Base-by-base conservation (phyloP, 148 eudicot species). In the Chenopodium suecicum region DNA sequence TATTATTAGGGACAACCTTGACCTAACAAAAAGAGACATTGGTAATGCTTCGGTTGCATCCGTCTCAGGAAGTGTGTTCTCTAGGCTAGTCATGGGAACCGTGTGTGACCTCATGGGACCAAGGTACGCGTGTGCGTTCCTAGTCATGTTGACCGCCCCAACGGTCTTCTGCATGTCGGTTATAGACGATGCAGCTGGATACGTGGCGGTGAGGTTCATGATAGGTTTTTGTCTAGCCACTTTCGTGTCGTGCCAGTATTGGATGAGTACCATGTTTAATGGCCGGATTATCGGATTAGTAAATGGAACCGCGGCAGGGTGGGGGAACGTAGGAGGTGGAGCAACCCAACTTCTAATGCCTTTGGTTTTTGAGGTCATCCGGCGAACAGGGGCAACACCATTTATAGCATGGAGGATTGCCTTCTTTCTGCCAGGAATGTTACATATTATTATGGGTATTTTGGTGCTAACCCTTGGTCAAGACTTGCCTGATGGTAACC, bases 261-360 rank as follows among this genome's bases (percentile, higher is more conserved):
- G 89, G 93, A 90, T 90, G 93, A 89, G 90, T 79, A 85, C 89
- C 27, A 90, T 90, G 93, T 90, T 90, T 63, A 84, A 86, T 16
- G 80, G 89, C 0, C 44, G 75, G 65, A 85, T 91, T 20, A 86
- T 91, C 0, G 93, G 91, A 47, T 34, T 60, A 7, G 94, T 88
- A 12, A 89, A 89, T 29, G 94, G 90, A 20, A 81, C 84, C 0
- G 92, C 92, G 0, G 90, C 94, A 0, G 94, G 94, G 8, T 91
- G 94, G 94, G 94, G 89, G 19, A 89, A 91, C 54, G 88, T 88
- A 62, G 94, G 94, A 3, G 90, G 90, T 31, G 92, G 94, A 0
- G 88, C 83, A 1, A 88, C 94, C 3, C 94, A 91, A 66, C 82
- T 91, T 13, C 46, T 91, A 0, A 91, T 91, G 94, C 92, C 94